Evolutionary conservation across 176 grass and related monocot species (phyloP).

Genomic region (Oryza meridionalis): DNA sequence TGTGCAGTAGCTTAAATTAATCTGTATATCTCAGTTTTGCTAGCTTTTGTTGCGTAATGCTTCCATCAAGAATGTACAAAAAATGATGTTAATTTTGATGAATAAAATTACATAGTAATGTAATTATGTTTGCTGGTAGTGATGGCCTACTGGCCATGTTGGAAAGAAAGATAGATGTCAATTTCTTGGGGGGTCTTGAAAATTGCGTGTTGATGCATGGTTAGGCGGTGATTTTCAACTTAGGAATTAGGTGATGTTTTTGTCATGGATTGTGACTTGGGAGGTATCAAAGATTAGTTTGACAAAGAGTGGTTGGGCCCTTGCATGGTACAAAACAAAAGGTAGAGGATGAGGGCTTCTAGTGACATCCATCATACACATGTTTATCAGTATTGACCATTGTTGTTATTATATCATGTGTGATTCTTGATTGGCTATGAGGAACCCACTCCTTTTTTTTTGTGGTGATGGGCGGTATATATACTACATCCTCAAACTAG

Average conservation of each 20-base stretch:
- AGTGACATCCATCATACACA: neutral
- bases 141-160: neutral
- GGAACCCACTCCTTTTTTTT: neutral
- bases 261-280: conserved; percentile 36
- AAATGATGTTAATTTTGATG: neutral
- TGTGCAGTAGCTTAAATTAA: conserved; percentile 5
- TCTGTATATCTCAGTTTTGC: conserved; percentile 34
- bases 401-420: neutral
- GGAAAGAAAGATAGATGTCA: conserved; percentile 26
- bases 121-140: conserved; percentile 3
- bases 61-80: conserved; percentile 8
- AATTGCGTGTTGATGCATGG: neutral
- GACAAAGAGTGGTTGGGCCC: conserved; percentile 22
- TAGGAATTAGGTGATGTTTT: conserved; percentile 41
- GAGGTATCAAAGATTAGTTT: conserved; percentile 37
- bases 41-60: neutral
- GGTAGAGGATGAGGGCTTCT: conserved; percentile 23
- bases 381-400: neutral
- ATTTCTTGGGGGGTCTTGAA: conserved; percentile 30
- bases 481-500: neutral
- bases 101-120: neutral
- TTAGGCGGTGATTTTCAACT: conserved; percentile 45
- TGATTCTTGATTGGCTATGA: neutral
- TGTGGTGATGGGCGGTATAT: neutral
- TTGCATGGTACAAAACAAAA: conserved; percentile 25